phyloP scores from a whole-genome alignment of 805 yeast species.

The Debaryomyces castellii region DNA sequence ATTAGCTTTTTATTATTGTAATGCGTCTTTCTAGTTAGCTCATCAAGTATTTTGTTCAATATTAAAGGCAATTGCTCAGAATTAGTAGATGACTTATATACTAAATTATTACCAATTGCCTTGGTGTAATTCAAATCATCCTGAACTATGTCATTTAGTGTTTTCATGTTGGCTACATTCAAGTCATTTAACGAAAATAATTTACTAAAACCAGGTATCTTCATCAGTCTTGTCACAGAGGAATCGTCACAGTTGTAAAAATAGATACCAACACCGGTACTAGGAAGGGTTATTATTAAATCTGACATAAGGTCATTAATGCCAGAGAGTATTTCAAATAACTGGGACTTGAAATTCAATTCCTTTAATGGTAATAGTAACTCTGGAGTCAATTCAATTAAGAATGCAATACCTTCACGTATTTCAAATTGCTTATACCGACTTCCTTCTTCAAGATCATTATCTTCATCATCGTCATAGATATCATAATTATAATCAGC shows the following conservation, averaged over 20 bases:
- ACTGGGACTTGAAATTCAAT: slow-evolving; percentile 40
- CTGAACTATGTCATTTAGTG: slow-evolving; percentile 47
- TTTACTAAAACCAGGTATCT: slow-evolving; percentile 44
- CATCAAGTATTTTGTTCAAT: slow-evolving; percentile 54
- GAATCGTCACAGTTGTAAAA: slow-evolving; percentile 50
- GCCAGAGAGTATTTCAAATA: slow-evolving; percentile 54
- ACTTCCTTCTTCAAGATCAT: slow-evolving; percentile 12
- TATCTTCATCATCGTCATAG: not conserved
- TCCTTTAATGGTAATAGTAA: slow-evolving; percentile 37
- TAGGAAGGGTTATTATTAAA: slow-evolving; percentile 61
- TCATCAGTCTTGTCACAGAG: slow-evolving; percentile 21
- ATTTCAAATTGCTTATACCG: slow-evolving; percentile 42
- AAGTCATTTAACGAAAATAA: slow-evolving; percentile 55
- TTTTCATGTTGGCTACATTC: slow-evolving; percentile 57
- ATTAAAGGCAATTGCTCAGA: slow-evolving; percentile 32
- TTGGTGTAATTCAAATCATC: slow-evolving; percentile 30
- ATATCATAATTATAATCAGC: not conserved
- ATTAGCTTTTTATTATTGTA: slow-evolving; percentile 62
- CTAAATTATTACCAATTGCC: slow-evolving; percentile 3
- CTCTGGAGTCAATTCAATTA: slow-evolving; percentile 57
- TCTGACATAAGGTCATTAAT: slow-evolving; percentile 64
- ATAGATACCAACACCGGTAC: slow-evolving; percentile 75
- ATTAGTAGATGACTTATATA: not conserved
- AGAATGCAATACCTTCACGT: slow-evolving; percentile 64
- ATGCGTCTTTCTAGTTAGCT: slow-evolving; percentile 46